Conservation (phyloP, 1,284 basidiomycete species). For the Ceratobasidium sp. region DNA sequence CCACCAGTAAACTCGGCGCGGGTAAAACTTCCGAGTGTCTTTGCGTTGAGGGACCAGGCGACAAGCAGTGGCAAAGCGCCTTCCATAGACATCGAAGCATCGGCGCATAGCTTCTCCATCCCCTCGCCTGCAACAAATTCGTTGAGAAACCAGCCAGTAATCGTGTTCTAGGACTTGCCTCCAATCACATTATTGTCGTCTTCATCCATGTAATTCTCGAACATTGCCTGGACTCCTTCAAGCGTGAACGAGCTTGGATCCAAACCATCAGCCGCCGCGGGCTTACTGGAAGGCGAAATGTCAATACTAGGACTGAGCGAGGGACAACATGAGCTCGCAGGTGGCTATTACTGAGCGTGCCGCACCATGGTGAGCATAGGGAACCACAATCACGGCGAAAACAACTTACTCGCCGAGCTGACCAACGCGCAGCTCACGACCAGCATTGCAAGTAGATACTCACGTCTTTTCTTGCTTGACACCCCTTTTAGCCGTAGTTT, state of each 20-base stretch:
- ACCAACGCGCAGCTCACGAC: not conserved
- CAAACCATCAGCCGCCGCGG: slow-evolving; percentile 19
- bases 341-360: not conserved
- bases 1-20: slow-evolving; percentile 76
- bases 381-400: not conserved
- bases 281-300: slow-evolving; percentile 18
- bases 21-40: slow-evolving; percentile 77
- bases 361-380: not conserved
- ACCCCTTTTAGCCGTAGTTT: slow-evolving; percentile 20
- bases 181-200: slow-evolving; percentile 60
- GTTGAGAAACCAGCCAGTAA: slow-evolving; percentile 46
- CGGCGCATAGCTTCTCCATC: slow-evolving; percentile 73
- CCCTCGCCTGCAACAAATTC: slow-evolving; percentile 72
- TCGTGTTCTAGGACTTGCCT: slow-evolving; percentile 9
- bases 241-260: slow-evolving; percentile 61
- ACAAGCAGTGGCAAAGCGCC: slow-evolving; percentile 76
- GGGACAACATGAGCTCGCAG: not conserved
- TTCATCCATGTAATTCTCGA: slow-evolving; percentile 71
- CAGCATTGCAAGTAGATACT: not conserved
- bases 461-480: slow-evolving; percentile 43
- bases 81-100: slow-evolving; percentile 75
- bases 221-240: slow-evolving; percentile 67
- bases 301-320: not conserved
- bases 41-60: slow-evolving; percentile 76
- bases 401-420: slow-evolving; percentile 11